Evolutionary conservation across 108 stramenopile genomes (phyloP), one percentile per base, ranked within the genome.

Genomic region (Fistulifera pelliculosa): DNA sequence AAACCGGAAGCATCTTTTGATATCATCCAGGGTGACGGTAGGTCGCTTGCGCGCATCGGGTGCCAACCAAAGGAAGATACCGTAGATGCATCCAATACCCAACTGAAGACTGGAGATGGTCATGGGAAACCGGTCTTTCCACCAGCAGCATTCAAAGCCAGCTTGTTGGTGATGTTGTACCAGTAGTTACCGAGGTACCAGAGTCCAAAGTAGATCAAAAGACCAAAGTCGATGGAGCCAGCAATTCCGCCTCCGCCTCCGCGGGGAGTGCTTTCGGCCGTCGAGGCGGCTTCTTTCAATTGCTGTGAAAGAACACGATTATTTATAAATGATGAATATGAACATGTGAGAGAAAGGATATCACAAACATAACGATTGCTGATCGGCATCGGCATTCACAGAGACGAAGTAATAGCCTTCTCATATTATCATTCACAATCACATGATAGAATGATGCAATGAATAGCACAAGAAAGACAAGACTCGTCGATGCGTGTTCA

Each of bases 151-250:
- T 81, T 82, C 41, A 94, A 70, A 0, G 85, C 87, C 35, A 89
- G 71, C 68, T 94, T 94, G 81, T 94, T 94, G 79, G 88, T 88
- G 50, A 85, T 81, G 73, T 87, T 83, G 72, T 86, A 81, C 52
- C 82, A 90, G 74, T 92, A 92, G 70, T 95, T 95, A 48, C 94
- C 94, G 17, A 95, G 72, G 71, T 95, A 95, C 94, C 94, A 95
- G 19, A 92, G 80, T 47, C 66, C 59, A 60, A 95, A 90, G 75
- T 95, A 95, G 38, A 74, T 41, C 38, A 90, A 55, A n/a, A 95
- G 77, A 24, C 85, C 80, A 55, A 94, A 41, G 68, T 94, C 93
- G 17, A 87, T 51, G 40, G 70, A 62, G 19, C 31, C 31, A 35
- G 54, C 66, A n/a, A 54, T 10, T 11, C 25, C n/a, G 39, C 62